Conservation (phyloP, 192 early-diverging fungal species). For the Neocallimastix lanati region DNA sequence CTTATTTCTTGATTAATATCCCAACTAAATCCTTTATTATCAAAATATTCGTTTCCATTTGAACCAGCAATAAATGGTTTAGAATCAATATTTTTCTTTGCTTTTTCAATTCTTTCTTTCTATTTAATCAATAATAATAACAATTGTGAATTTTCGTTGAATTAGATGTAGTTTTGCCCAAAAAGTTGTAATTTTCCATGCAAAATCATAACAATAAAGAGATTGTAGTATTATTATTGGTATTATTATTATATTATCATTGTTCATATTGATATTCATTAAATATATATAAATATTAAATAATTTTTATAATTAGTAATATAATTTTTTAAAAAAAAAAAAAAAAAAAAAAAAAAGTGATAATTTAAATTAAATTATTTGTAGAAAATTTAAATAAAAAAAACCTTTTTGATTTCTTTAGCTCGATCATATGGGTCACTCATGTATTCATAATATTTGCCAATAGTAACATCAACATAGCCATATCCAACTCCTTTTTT, state of each 20-base stretch:
- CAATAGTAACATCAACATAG: conserved; percentile 33
- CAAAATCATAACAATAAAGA: no score
- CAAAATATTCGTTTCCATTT: not conserved
- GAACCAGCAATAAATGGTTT: not conserved
- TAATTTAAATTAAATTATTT: no score
- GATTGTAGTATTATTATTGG: no score
- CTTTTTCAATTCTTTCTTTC: not conserved
- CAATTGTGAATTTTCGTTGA: no score
- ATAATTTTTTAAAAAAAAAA: no score
- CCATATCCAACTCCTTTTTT: conserved; percentile 34
- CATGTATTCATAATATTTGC: conserved; percentile 23
- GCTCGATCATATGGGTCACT: conserved; percentile 23
- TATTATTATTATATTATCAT: no score
- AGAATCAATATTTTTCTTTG: not conserved
- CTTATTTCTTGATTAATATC: not conserved
- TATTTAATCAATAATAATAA: not conserved
- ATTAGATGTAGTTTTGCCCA: no score
- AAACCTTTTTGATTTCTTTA: conserved; percentile 5
- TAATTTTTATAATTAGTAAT: no score
- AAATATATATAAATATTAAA: no score
- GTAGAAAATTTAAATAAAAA: not conserved
- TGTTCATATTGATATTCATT: no score
- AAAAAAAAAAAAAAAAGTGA: no score
- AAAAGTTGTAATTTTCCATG: no score
- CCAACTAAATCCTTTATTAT: not conserved